Evolutionary conservation across 2,329 filamentous ascomycete genomes (phyloP).

Genomic region (Bipolaris cookei): DNA sequence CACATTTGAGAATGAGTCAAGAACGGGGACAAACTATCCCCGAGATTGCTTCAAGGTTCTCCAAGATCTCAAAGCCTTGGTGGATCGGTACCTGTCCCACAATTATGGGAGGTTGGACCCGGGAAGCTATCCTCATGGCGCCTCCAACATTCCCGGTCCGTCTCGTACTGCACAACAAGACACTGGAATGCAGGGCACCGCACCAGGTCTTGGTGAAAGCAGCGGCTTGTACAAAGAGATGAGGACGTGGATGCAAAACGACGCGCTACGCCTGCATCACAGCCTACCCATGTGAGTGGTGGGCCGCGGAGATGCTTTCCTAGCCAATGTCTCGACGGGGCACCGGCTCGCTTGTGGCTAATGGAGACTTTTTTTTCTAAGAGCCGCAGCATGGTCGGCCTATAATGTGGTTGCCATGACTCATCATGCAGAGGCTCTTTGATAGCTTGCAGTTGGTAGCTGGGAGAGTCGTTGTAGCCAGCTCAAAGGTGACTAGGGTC

Average conservation of each 20-base stretch:
- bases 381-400: not conserved
- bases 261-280: constrained; percentile 21
- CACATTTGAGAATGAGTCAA: constrained; percentile 32
- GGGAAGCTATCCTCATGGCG: constrained; percentile 1
- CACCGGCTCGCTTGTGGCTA: not conserved
- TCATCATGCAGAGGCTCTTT: not conserved
- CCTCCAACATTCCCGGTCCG: not conserved
- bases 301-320: not conserved
- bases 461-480: constrained; percentile 1
- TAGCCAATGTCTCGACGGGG: not conserved
- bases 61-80: constrained; percentile 31
- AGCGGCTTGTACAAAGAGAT: constrained; percentile 23
- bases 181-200: not conserved
- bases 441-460: not conserved
- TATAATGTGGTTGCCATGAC: constrained; percentile 6
- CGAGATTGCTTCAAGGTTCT: constrained; percentile 33
- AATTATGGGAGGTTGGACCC: constrained; percentile 2
- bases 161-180: not conserved
- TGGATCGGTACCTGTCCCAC: constrained; percentile 26
- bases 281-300: constrained; percentile 23
- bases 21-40: constrained; percentile 33
- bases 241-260: constrained; percentile 25
- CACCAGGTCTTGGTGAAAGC: constrained; percentile 1
- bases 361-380: not conserved
- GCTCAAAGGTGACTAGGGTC: not conserved